phyloP scores from a whole-genome alignment of 2,329 filamentous ascomycete species.

The Aspergillus terreus region DNA sequence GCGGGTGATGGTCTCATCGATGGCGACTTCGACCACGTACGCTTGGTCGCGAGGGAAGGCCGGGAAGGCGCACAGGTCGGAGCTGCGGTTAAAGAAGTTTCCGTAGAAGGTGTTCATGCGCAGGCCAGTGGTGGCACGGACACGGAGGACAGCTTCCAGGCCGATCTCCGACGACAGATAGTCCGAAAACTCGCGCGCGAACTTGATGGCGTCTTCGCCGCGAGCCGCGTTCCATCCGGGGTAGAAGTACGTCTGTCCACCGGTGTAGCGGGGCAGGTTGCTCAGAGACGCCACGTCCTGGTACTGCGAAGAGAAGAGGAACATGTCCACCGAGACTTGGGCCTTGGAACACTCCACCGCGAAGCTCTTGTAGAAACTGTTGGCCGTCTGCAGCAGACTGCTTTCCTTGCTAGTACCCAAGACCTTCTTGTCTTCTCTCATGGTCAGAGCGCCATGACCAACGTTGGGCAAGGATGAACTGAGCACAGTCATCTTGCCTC shows the following conservation, averaged over 20 bases:
- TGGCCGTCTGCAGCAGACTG: conserved; percentile 80
- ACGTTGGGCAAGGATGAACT: conserved; percentile 87
- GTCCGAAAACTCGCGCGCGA: conserved; percentile 93
- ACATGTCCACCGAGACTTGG: conserved; percentile 98
- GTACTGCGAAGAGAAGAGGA: conserved; percentile 91
- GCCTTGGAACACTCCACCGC: conserved; percentile 98
- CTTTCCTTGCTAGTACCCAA: conserved; percentile 92
- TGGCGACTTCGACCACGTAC: conserved; percentile 96
- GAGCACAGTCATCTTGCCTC: conserved; percentile 90
- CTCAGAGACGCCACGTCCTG: conserved; percentile 96
- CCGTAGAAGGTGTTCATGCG: conserved; percentile 98
- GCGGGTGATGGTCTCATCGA: conserved; percentile 90
- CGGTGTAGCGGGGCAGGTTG: conserved; percentile 92
- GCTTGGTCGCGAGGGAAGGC: conserved; percentile 96
- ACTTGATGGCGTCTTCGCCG: conserved; percentile 94
- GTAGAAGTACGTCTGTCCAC: conserved; percentile 97
- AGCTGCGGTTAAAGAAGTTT: conserved; percentile 98
- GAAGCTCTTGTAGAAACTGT: conserved; percentile 98
- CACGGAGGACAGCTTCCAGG: conserved; percentile 89
- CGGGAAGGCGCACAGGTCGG: conserved; percentile 95
- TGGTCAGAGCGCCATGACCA: conserved; percentile 83
- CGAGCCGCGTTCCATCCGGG: conserved; percentile 95
- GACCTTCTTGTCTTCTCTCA: conserved; percentile 94
- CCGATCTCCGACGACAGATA: conserved; percentile 96
- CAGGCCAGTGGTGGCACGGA: conserved; percentile 88